Base-by-base conservation (phyloP, 495 filamentous ascomycete genomes). In the Trichoderma erinaceum region DNA sequence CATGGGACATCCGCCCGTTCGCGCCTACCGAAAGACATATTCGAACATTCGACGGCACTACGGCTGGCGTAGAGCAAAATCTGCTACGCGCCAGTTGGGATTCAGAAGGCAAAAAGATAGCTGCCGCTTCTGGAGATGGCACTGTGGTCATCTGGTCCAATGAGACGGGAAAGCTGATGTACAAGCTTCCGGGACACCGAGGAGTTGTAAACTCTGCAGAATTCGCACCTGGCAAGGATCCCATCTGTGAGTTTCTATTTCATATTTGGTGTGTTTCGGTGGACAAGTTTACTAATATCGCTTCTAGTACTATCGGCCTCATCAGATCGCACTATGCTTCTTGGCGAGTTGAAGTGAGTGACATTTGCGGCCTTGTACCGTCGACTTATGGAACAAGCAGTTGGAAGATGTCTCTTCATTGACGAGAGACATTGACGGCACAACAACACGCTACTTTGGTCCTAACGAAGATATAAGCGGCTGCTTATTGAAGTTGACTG, bases 1-100 rank as follows among this genome's bases (percentile, higher is more conserved):
- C 93, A 27, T 99, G 95, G 96, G 93, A 99, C 76, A 91, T 99
- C 52, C 85, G 93, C 68, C 93, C 96, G 3, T 99, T 97, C 75
- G 94, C 96, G 3, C 92, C 95, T 0, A 83, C 87, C 0, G 91
- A 97, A 73, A 84, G 95, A 66, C 88, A 92, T 63, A 82, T 97
- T 66, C 87, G 84, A 64, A 93, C 91, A 0, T 98, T 91, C 74
- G 92, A 97, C 70, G 95, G 96, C 2, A 94, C 95, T 4, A 89
- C 91, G 8, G 78, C 87, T 18, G 95, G 93, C 1, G 73, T 97
- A 43, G 95, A 99, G 78, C 93, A 92, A 82, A 98, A 99, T 71
- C 81, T 99, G 18, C 88, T 96, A 64, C 85, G 88, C 58, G 94
- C 95, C 6, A 93, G 92, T 73, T 99, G 95, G 95, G 90, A 95